These are phyloP conservation scores for Boletus rubropictus DNA, from an alignment of 768 basidiomycete genomes.

Conservation along the genomic window DNA sequence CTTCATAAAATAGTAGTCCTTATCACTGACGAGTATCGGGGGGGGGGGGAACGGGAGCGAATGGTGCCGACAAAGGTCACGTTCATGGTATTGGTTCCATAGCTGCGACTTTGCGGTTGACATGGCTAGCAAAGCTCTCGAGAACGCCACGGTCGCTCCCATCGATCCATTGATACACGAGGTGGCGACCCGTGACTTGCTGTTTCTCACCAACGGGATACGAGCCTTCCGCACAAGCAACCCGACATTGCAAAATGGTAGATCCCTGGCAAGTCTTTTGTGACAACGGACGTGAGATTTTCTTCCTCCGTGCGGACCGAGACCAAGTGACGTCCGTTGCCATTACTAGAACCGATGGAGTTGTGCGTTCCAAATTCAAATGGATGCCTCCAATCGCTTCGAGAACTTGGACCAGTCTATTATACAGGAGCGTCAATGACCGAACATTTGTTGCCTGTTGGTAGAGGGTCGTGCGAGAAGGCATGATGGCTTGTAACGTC, in stretches of 20 bases:
- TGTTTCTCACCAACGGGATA: slow-evolving; percentile 12
- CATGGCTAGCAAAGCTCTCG: slow-evolving; percentile 65
- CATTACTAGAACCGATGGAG: slow-evolving; percentile 22
- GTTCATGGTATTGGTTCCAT: background rate
- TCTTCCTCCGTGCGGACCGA: slow-evolving; percentile 53
- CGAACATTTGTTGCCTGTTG: slow-evolving; percentile 31
- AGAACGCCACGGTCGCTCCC: slow-evolving; percentile 55
- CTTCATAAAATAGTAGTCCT: too few species aligned
- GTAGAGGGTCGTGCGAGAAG: slow-evolving; percentile 49
- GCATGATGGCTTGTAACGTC: slow-evolving; percentile 48
- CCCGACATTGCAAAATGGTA: slow-evolving; percentile 23
- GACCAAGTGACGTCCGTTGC: slow-evolving; percentile 58
- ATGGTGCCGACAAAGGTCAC: too few species aligned
- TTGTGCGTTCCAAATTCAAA: background rate
- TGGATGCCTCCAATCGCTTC: slow-evolving; percentile 29
- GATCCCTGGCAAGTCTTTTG: background rate
- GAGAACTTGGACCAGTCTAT: slow-evolving; percentile 30
- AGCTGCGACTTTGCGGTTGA: slow-evolving; percentile 43
- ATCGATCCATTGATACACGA: slow-evolving; percentile 55
- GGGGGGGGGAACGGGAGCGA: too few species aligned
- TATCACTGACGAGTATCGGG: too few species aligned
- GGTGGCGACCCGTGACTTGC: slow-evolving; percentile 2
- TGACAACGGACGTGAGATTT: slow-evolving; percentile 12
- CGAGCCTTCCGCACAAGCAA: slow-evolving; percentile 15
- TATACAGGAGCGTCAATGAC: slow-evolving; percentile 8